Evolutionary conservation across 441 rosid genomes (phyloP).

Genomic region (Euphorbia schlechtendalii): DNA sequence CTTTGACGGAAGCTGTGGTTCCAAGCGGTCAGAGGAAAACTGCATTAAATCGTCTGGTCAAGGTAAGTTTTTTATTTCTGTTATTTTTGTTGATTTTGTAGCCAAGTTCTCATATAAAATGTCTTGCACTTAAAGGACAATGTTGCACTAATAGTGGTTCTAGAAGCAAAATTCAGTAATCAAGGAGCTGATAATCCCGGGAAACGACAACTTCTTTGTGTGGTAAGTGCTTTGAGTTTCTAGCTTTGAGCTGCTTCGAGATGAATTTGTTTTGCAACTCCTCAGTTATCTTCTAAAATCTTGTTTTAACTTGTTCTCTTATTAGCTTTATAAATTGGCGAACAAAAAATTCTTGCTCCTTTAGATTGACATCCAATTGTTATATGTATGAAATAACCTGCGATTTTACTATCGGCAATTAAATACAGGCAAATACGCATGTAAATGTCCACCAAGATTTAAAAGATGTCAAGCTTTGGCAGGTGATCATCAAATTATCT

Average conservation of each 20-base stretch:
- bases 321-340: not conserved
- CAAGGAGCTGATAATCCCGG: constrained; percentile 84
- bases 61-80: constrained; percentile 39
- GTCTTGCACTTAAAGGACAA: constrained; percentile 53
- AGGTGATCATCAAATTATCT: constrained; percentile 49
- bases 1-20: constrained; percentile 84
- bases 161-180: constrained; percentile 88
- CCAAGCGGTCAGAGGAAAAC: constrained; percentile 81
- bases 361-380: not conserved
- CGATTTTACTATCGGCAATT: constrained; percentile 11
- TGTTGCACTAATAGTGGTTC: constrained; percentile 90
- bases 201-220: constrained; percentile 94
- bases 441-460: constrained; percentile 81
- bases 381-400: not conserved
- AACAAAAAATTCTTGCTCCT: not conserved
- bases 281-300: not conserved
- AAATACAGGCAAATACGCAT: constrained; percentile 90
- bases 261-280: not conserved
- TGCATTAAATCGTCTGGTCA: constrained; percentile 82
- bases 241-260: not conserved
- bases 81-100: constrained; percentile 12
- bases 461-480: constrained; percentile 99
- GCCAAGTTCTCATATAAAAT: constrained; percentile 17
- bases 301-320: not conserved
- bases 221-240: constrained; percentile 41